Base-by-base conservation (phyloP, 345 rosid species). In the Salix udensis region DNA sequence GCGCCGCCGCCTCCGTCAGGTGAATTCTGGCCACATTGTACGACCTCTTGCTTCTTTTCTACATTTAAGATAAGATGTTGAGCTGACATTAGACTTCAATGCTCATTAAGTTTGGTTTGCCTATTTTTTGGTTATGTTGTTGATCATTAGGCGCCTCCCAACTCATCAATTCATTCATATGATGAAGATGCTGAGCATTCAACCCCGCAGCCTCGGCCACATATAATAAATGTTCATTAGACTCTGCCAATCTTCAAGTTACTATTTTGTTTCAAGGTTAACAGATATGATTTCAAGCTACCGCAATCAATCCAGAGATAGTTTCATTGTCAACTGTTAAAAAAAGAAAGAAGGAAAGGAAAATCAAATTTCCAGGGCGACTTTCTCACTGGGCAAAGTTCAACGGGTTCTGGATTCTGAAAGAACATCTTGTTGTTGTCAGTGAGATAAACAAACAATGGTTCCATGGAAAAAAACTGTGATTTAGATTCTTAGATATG, bases 171-270 rank as follows among this genome's bases (percentile, higher is more conserved):
- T 24, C 70, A 55, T 74, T 82, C 85, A 78, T 84, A 91, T 15
- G 93, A 89, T 11, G 94, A 91, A 67, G 97, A 94, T 80, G 71
- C 89, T 39, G 91, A 87, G 67, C 40, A 70, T 12, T 52, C 87
- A 7, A 62, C 42, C 18, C 24, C 74, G 50, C 84, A 82, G 81
- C 72, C 86, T 19, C 82, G 72, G 55, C 69, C 86, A 69, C 85
- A 81, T 40, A 65, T 66, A n/a, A 67, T 64, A 61, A 66, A 58
- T 72, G 67, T 67, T 65, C 46, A 36, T 19, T 53, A 67, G 64
- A 31, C 46, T 13, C 48, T 18, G 71, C 50, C 24, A 13, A n/a
- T 34, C 48, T 13, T 14, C 34, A 53, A 10, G 64, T 18, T 16
- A 19, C 9, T 73, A 66, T 71, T 30, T 70, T n/a, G 31, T 75